Conservation (phyloP, 257 asterid genomes). For the Rubia yunnanensis region DNA sequence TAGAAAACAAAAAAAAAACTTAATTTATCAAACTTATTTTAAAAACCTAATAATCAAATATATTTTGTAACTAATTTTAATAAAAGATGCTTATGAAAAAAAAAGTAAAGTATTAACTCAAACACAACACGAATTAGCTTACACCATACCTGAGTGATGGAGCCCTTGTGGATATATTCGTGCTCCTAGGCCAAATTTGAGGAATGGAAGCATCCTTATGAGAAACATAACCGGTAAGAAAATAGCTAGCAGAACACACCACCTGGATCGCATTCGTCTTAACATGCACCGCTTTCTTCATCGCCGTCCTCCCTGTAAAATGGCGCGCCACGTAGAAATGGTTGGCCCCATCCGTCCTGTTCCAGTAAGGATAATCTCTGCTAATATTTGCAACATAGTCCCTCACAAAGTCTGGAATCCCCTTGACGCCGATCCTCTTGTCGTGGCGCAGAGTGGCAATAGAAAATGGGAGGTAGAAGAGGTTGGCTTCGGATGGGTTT, state of each 20-base stretch:
- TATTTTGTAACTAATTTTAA: too few relatives aligned
- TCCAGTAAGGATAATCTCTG: slow-evolving; percentile 60
- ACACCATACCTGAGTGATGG: slow-evolving; percentile 42
- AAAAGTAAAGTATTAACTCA: too few relatives aligned
- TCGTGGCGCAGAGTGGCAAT: slow-evolving; percentile 67
- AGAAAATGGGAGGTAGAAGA: slow-evolving; percentile 83
- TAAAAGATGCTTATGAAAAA: too few relatives aligned
- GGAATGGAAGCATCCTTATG: slow-evolving; percentile 90
- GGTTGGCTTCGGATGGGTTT: slow-evolving; percentile 60
- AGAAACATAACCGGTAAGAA: slow-evolving; percentile 55
- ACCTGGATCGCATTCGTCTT: slow-evolving; percentile 71
- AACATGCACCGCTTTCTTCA: slow-evolving; percentile 57
- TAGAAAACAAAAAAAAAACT: too few relatives aligned
- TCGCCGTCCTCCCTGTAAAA: slow-evolving; percentile 69
- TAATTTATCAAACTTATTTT: too few relatives aligned
- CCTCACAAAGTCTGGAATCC: slow-evolving; percentile 45
- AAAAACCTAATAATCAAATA: too few relatives aligned
- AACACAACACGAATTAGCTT: too few relatives aligned
- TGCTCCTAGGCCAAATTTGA: slow-evolving; percentile 87
- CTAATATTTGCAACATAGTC: slow-evolving; percentile 41
- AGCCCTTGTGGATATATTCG: slow-evolving; percentile 22
- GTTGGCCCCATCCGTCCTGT: slow-evolving; percentile 71
- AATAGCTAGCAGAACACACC: slow-evolving; percentile 90
- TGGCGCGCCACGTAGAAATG: slow-evolving; percentile 90
- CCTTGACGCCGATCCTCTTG: slow-evolving; percentile 59